Evolutionary conservation across 2,329 filamentous ascomycete species (phyloP).

Genomic region (Cercospora sp.): DNA sequence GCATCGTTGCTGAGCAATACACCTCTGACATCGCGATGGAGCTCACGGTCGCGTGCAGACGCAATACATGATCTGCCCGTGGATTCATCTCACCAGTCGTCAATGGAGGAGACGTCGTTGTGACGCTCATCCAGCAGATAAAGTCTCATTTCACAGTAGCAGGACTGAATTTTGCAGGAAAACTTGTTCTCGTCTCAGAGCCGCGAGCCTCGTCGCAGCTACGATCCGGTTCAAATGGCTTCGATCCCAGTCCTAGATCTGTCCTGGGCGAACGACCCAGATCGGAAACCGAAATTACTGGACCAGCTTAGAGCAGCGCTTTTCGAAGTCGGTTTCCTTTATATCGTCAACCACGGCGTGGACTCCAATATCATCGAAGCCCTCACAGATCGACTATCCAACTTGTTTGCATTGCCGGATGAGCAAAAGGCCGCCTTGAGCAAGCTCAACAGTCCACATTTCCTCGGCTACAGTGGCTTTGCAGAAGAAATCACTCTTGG

Average conservation of each 20-base stretch:
- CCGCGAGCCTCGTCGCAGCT: neutral
- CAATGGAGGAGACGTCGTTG: neutral
- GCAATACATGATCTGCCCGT: neutral
- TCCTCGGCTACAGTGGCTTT: conserved; percentile 60
- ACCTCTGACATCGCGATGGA: neutral
- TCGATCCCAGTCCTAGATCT: conserved; percentile 55
- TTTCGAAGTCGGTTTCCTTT: conserved; percentile 56
- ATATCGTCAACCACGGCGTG: conserved; percentile 55
- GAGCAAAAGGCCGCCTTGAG: conserved; percentile 46
- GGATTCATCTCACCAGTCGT: neutral
- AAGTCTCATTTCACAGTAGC: neutral
- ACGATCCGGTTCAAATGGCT: conserved; percentile 1
- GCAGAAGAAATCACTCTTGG: conserved; percentile 60
- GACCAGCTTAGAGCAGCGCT: conserved; percentile 50
- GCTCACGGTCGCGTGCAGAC: neutral
- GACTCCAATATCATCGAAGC: conserved; percentile 39
- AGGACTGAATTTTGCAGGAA: neutral
- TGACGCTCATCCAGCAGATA: neutral
- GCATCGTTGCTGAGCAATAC: neutral
- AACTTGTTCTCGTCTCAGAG: neutral
- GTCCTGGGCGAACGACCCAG: conserved; percentile 44
- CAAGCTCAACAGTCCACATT: conserved; percentile 59
- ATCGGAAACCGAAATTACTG: conserved; percentile 44
- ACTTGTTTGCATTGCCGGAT: conserved; percentile 47
- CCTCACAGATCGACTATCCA: conserved; percentile 47